phyloP scores from a whole-genome alignment of 1,139 yeast genomes.

The Sporopachydermia cereana region DNA sequence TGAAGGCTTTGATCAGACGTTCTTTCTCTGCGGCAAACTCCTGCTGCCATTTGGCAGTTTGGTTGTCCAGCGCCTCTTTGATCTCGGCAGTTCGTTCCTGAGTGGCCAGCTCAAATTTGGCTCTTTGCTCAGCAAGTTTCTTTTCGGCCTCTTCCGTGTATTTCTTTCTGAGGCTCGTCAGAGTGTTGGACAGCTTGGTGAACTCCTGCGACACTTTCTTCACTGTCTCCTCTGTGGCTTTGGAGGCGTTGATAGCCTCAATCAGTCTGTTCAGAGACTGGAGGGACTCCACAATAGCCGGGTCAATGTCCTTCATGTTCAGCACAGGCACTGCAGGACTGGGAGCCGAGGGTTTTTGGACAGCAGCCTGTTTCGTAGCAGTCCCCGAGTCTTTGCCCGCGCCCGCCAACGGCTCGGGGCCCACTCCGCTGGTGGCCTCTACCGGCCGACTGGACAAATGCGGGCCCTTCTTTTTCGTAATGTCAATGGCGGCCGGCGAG shows the following conservation, averaged over 20 bases:
- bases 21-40: slow-evolving; percentile 52
- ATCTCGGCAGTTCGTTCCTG: slow-evolving; percentile 20
- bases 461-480: slow-evolving; percentile 6
- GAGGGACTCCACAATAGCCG: slow-evolving; percentile 36
- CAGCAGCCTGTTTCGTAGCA: not conserved
- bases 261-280: slow-evolving; percentile 43
- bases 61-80: slow-evolving; percentile 31
- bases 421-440: not conserved
- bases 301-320: slow-evolving; percentile 27
- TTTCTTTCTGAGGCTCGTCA: slow-evolving; percentile 16
- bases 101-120: slow-evolving; percentile 17
- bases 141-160: slow-evolving; percentile 20
- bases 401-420: not conserved
- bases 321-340: slow-evolving; percentile 17
- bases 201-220: slow-evolving; percentile 19
- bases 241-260: slow-evolving; percentile 34
- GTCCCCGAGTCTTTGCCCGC: slow-evolving; percentile 1
- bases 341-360: not conserved
- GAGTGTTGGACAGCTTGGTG: slow-evolving; percentile 18
- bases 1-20: slow-evolving; percentile 52
- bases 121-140: slow-evolving; percentile 17
- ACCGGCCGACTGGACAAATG: slow-evolving; percentile 2
- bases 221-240: slow-evolving; percentile 21
- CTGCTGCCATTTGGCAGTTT: slow-evolving; percentile 41
- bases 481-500: slow-evolving; percentile 6